These are phyloP conservation scores for Tieghemostelium lacteum DNA, from an alignment of 78 protist genomes.

Conservation along the genomic window DNA sequence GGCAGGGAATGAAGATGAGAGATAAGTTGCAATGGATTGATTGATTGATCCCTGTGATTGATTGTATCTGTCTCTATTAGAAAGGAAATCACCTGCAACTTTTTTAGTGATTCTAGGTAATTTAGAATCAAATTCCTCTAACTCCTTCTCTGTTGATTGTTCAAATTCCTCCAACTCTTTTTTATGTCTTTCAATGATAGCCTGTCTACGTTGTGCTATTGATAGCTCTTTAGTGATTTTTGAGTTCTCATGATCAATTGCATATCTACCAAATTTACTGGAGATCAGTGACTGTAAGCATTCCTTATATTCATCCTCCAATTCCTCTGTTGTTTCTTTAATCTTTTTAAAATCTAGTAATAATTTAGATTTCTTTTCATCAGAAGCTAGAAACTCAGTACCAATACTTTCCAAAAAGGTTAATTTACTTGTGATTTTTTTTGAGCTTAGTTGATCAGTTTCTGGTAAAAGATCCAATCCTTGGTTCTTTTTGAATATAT, in stretches of 20 bases:
- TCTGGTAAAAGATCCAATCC: no score
- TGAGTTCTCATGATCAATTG: slow-evolving; percentile 2
- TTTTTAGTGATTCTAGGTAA: not conserved
- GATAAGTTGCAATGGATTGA: not conserved
- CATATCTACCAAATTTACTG: not conserved
- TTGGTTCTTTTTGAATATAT: not conserved
- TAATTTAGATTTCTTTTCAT: slow-evolving; percentile 1
- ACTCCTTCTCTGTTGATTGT: not conserved
- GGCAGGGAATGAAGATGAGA: slow-evolving; percentile 40
- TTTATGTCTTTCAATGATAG: slow-evolving; percentile 34
- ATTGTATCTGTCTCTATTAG: not conserved
- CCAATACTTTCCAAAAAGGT: not conserved
- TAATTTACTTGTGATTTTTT: not conserved
- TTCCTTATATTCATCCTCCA: slow-evolving; percentile 11
- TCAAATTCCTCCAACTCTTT: slow-evolving; percentile 53
- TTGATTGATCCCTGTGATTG: slow-evolving; percentile 18
- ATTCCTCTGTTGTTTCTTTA: slow-evolving; percentile 4
- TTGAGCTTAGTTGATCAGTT: not conserved
- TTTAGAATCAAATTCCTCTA: not conserved
- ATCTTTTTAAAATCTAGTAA: not conserved
- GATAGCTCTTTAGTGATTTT: not conserved
- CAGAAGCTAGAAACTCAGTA: not conserved
- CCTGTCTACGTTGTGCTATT: not conserved
- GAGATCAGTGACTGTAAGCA: not conserved
- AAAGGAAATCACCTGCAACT: slow-evolving; percentile 10